Base-by-base conservation (phyloP, 2,329 filamentous ascomycete species). In the Zasmidium citrigriseum region DNA sequence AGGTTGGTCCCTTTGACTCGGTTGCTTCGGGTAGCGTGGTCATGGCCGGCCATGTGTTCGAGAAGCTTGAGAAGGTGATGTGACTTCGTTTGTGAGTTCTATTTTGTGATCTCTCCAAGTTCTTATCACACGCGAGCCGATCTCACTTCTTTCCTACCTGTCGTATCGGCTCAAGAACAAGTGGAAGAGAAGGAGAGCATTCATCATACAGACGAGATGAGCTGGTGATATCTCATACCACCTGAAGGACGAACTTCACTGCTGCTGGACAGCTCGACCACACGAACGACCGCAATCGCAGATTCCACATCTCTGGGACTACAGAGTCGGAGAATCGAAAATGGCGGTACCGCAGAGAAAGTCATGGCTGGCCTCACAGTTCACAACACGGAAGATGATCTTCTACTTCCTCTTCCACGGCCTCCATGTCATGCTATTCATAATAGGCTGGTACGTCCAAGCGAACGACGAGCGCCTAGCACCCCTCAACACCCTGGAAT, bases 401-500 rank as follows among this genome's bases (percentile, higher is more conserved):
- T 76, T 76, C 67, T 73, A 75, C 62, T 60, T 63, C 18, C 51
- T 71, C 27, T 76, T 76, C 57, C 73, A 75, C 53, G 73, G 72
- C 52, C 59, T 75, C 11, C 73, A 76, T 52, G 61, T 76, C 38
- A 61, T 60, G 54, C 56, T 76, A 51, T 76, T 76, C 70, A 66
- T 73, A 46, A 54, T 72, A 21, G 73, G 73, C 54, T 76, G 73
- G 73, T 74, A 70, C 46, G 88, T 95, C 69, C 95, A 99, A 80
- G 81, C 76, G 29, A 67, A 72, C 4, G 89, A 96, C 70, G 61
- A 73, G 10, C 85, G 85, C 57, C 81, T 99, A 24, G 88, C 88
- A 4, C 84, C 84, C 45, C 83, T 99, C 48, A 99, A 99, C 76
- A 84, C 79, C 0, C 85, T 99, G 50, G 82, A 83, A 55, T 98